These are phyloP conservation scores for Hortiboletus campestris DNA, from an alignment of 768 basidiomycete species.

Conservation along the genomic window DNA sequence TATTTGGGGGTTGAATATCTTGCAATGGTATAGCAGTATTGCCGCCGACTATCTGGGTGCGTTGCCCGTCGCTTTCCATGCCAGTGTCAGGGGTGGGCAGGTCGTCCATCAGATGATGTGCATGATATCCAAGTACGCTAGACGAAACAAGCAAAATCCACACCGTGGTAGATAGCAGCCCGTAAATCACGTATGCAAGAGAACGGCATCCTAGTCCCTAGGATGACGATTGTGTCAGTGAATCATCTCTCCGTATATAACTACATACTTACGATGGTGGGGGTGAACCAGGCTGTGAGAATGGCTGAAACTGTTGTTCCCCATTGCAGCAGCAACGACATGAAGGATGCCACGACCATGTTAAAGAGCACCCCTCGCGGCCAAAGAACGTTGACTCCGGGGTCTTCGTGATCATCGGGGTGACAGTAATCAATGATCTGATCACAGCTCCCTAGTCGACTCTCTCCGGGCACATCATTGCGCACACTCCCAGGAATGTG, in stretches of 20 bases:
- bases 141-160: slow-evolving; percentile 33
- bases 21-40: background rate
- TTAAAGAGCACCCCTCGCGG: slow-evolving; percentile 24
- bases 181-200: slow-evolving; percentile 31
- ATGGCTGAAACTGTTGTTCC: slow-evolving; percentile 30
- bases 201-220: slow-evolving; percentile 38
- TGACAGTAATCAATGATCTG: slow-evolving; percentile 24
- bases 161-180: slow-evolving; percentile 23
- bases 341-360: slow-evolving; percentile 30
- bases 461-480: slow-evolving; percentile 5
- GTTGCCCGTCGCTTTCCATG: background rate
- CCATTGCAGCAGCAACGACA: slow-evolving; percentile 34
- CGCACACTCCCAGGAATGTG: background rate
- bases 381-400: slow-evolving; percentile 9
- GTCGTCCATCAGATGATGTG: slow-evolving; percentile 3
- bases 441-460: slow-evolving; percentile 16
- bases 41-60: background rate
- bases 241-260: background rate
- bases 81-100: background rate
- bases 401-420: background rate
- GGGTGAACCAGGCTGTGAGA: slow-evolving; percentile 29
- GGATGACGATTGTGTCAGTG: background rate
- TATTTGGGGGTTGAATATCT: background rate
- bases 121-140: slow-evolving; percentile 26
- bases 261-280: slow-evolving; percentile 28